phyloP scores from a whole-genome alignment of 2,329 filamentous ascomycete genomes.

The Fusarium mangiferae region DNA sequence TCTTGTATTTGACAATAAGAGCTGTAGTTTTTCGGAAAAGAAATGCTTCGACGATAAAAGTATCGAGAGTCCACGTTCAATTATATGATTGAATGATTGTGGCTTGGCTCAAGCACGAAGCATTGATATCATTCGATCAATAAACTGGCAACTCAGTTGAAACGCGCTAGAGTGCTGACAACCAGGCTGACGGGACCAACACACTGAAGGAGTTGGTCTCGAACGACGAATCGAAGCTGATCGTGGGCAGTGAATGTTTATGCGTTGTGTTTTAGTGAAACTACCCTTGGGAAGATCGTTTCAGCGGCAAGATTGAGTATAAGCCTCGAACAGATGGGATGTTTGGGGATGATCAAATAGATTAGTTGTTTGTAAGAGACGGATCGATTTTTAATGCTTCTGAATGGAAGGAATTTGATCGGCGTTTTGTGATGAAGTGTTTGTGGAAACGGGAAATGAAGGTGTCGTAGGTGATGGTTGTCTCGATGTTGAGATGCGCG shows the following conservation, averaged over 20 bases:
- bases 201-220: slow-evolving; percentile 17
- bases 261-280: slow-evolving; percentile 27
- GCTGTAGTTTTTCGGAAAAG: not conserved
- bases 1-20: not conserved
- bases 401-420: slow-evolving; percentile 23
- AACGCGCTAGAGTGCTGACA: slow-evolving; percentile 39
- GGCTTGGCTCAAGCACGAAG: slow-evolving; percentile 15
- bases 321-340: not conserved
- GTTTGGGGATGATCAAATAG: slow-evolving; percentile 5
- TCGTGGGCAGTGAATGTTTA: not conserved
- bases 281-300: slow-evolving; percentile 17
- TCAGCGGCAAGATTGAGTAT: not conserved
- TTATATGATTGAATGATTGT: slow-evolving; percentile 21
- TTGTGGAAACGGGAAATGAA: slow-evolving; percentile 18
- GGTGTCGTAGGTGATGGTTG: slow-evolving; percentile 12
- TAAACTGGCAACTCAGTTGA: slow-evolving; percentile 39
- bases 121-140: slow-evolving; percentile 32
- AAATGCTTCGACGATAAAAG: not conserved
- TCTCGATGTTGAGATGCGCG: slow-evolving; percentile 6
- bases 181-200: slow-evolving; percentile 24
- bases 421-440: slow-evolving; percentile 1
- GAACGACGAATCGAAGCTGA: slow-evolving; percentile 1
- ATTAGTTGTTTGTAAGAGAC: slow-evolving; percentile 1
- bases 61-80: slow-evolving; percentile 4
- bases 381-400: not conserved